Evolutionary conservation across 1,139 yeast genomes (phyloP).

Genomic region (Saccharomyces hybrid): DNA sequence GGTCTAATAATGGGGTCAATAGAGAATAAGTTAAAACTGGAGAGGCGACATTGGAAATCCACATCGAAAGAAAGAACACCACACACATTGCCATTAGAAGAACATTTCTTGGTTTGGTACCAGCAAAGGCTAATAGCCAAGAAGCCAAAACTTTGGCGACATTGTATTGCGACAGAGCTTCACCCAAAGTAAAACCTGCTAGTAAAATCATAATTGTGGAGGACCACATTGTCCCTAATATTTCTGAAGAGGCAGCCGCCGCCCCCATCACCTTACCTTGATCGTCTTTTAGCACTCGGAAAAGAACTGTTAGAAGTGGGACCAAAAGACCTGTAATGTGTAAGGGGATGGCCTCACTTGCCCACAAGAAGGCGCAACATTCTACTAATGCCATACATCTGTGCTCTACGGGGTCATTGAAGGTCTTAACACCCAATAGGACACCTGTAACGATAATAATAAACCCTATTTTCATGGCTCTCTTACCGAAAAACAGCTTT

Average conservation of each 20-base stretch:
- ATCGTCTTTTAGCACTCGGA: constrained; percentile 47
- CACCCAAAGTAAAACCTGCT: constrained; percentile 71
- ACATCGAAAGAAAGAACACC: constrained; percentile 63
- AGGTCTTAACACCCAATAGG: constrained; percentile 49
- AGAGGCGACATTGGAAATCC: constrained; percentile 75
- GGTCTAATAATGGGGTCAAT: constrained; percentile 56
- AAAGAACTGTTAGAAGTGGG: constrained; percentile 49
- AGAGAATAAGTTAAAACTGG: constrained; percentile 68
- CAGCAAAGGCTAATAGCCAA: constrained; percentile 56
- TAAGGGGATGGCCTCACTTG: constrained; percentile 63
- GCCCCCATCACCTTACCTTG: constrained; percentile 50
- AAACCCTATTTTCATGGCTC: constrained; percentile 39
- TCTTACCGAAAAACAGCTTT: constrained; percentile 35
- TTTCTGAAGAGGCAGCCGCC: constrained; percentile 46
- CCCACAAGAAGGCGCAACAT: constrained; percentile 68
- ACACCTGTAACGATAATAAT: constrained; percentile 43
- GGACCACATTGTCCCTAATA: constrained; percentile 63
- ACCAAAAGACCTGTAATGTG: constrained; percentile 59
- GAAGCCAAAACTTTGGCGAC: constrained; percentile 63
- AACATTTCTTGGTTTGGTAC: constrained; percentile 58
- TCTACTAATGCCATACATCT: constrained; percentile 63
- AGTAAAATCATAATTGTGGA: constrained; percentile 61
- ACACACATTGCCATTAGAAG: no score
- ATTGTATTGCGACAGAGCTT: constrained; percentile 62
- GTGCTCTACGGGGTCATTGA: constrained; percentile 51